Percentiles rank a stretch among this genome's conserved stretches.
Evolutionary conservation across 148 eudicot genomes (phyloP).

Genomic region (Vaccinium macrocarpon): DNA sequence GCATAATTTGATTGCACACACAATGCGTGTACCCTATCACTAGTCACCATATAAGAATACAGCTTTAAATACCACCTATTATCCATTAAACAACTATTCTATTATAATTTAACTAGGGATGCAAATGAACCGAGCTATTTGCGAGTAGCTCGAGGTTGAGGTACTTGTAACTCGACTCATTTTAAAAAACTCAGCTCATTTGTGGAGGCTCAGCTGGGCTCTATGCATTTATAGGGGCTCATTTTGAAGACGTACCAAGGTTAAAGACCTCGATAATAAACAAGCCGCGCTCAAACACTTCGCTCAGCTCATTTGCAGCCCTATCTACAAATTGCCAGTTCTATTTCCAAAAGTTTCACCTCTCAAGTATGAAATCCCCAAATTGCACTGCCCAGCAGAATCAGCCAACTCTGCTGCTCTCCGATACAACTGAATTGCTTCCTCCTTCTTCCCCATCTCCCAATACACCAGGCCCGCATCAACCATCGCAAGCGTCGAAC

Average conservation of each 20-base stretch:
- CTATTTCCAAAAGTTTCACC: slow-evolving; percentile 31
- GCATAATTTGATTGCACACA: background rate
- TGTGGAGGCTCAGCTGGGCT: background rate
- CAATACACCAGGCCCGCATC: slow-evolving; percentile 86
- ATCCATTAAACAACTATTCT: background rate
- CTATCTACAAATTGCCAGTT: background rate
- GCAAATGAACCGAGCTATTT: background rate
- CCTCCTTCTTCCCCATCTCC: slow-evolving; percentile 75
- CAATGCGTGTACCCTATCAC: background rate
- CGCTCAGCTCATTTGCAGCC: background rate
- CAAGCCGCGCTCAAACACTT: background rate
- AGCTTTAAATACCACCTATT: background rate
- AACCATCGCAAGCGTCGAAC: slow-evolving; percentile 87
- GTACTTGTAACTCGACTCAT: background rate
- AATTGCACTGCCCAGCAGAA: slow-evolving; percentile 76
- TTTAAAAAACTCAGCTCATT: background rate
- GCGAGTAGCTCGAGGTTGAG: no score
- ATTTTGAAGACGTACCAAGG: no score
- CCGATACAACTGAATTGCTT: slow-evolving; percentile 52
- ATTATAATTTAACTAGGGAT: background rate
- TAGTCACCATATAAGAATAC: background rate
- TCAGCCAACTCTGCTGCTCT: slow-evolving; percentile 79
- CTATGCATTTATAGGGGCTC: no score
- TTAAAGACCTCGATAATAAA: background rate
- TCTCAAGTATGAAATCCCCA: slow-evolving; percentile 78